Conservation (phyloP, 2,329 filamentous ascomycete species). For the Golovinomyces cichoracearum region DNA sequence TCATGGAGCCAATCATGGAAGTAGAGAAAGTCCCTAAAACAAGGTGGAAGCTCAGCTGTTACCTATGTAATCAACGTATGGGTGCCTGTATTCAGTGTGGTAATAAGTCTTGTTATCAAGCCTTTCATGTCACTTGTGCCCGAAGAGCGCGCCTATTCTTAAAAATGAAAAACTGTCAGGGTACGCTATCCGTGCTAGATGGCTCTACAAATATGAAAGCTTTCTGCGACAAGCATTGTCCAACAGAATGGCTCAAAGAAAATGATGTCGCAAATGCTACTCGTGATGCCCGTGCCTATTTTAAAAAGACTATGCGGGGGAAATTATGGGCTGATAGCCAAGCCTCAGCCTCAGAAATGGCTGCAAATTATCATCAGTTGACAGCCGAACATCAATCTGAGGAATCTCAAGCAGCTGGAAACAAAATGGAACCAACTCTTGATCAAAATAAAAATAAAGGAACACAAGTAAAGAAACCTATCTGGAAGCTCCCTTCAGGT, state of each 20-base stretch:
- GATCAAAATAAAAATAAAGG: constrained; percentile 53
- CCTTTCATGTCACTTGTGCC: constrained; percentile 92
- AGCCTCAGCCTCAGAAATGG: constrained; percentile 53
- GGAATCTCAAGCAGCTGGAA: constrained; percentile 61
- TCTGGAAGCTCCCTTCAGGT: constrained; percentile 84
- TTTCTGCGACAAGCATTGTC: constrained; percentile 87
- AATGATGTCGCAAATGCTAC: constrained; percentile 61
- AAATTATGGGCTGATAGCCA: constrained; percentile 83
- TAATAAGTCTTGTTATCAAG: constrained; percentile 89
- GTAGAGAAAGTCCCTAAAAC: constrained; percentile 92
- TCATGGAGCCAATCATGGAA: constrained; percentile 96
- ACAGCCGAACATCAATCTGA: constrained; percentile 46
- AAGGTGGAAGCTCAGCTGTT: constrained; percentile 80
- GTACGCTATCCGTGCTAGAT: constrained; percentile 47
- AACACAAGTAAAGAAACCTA: constrained; percentile 34
- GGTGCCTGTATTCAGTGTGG: constrained; percentile 95
- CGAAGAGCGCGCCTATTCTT: constrained; percentile 65
- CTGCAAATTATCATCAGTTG: constrained; percentile 40
- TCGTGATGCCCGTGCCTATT: constrained; percentile 63
- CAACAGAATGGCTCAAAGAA: constrained; percentile 64
- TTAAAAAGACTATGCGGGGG: constrained; percentile 68
- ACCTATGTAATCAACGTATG: constrained; percentile 94
- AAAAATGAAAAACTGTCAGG: constrained; percentile 86
- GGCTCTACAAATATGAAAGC: constrained; percentile 71
- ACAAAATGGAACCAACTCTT: constrained; percentile 49